These are phyloP conservation scores for Volvox carteri DNA, from an alignment of 163 green algal genomes.

Conservation along the genomic window DNA sequence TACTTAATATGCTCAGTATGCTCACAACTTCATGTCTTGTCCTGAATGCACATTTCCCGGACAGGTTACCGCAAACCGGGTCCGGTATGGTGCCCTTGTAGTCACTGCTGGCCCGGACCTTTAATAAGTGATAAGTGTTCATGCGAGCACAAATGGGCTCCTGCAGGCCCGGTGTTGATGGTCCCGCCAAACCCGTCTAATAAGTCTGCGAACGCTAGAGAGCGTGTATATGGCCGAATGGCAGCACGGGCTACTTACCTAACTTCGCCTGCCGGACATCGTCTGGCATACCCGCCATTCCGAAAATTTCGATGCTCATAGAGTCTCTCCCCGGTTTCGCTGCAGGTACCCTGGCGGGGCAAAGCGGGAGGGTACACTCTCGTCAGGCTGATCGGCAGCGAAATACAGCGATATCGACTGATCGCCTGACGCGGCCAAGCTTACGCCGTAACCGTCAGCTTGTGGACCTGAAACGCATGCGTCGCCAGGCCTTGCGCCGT, in stretches of 20 bases:
- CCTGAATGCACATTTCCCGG: no score
- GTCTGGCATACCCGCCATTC: constrained; percentile 89
- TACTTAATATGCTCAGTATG: no score
- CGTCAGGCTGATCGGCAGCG: neutral
- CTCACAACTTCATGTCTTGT: no score
- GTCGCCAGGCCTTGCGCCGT: constrained; percentile 85
- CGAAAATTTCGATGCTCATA: constrained; percentile 92
- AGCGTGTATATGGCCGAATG: no score
- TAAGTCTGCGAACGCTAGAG: no score
- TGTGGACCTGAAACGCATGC: constrained; percentile 90
- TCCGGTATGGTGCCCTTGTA: no score
- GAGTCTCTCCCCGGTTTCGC: constrained; percentile 80
- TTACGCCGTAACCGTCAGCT: constrained; percentile 77
- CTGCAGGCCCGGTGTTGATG: no score
- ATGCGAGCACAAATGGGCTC: no score
- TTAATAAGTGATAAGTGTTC: no score
- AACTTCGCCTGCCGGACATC: constrained; percentile 62
- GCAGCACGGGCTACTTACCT: neutral
- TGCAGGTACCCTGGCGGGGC: constrained; percentile 79
- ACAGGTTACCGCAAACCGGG: no score
- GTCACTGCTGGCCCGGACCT: no score
- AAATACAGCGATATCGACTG: neutral
- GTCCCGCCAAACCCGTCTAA: no score
- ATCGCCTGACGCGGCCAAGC: constrained; percentile 16
- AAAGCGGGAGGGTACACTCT: neutral